Evolutionary conservation across 495 filamentous ascomycete species (phyloP), one percentile per base, ranked within the genome.

Genomic region (Penicillium malachiteum): DNA sequence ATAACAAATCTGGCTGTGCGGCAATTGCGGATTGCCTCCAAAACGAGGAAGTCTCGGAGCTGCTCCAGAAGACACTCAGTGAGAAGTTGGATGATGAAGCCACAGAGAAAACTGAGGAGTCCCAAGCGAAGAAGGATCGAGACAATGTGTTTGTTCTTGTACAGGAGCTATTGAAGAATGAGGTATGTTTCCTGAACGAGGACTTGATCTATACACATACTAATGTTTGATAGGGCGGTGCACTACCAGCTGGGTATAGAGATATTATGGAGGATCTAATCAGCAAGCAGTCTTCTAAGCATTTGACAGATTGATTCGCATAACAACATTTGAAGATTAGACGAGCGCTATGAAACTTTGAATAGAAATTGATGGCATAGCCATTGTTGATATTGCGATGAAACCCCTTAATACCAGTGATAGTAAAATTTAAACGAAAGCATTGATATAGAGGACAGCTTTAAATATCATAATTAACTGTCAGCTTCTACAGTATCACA

Each of bases 61-160:
- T 74, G 12, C 64, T 89, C n/a, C 75, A 81, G 33, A 67, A 79
- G 49, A 70, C 75, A 14, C 55, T 87, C n/a, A 75, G 74, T n/a
- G 77, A 41, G n/a, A 56, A 60, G 9, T 17, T 47, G 38, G 26
- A 66, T 21, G 50, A 52, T 11, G 57, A 54, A 11, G 44, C 59
- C 13, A 11, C 45, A 1, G 52, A 54, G 18, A 67, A 69, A 14
- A 45, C 57, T 14, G 61, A 71, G 12, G 62, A 66, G 33, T 45
- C 65, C 3, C 72, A 69, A 38, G 57, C 75, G 50, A 55, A 48
- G 12, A 74, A 75, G 37, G 85, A 90, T 58, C 78, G 82, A 9
- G 84, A 85, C 56, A 90, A 91, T 62, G 82, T 74, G 0, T 65
- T 87, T 47, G 77, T 91, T 17, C 72, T 91, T 37, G 63, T 84